Conservation (phyloP, 164 flowering plant species). For the Annona squamosa region DNA sequence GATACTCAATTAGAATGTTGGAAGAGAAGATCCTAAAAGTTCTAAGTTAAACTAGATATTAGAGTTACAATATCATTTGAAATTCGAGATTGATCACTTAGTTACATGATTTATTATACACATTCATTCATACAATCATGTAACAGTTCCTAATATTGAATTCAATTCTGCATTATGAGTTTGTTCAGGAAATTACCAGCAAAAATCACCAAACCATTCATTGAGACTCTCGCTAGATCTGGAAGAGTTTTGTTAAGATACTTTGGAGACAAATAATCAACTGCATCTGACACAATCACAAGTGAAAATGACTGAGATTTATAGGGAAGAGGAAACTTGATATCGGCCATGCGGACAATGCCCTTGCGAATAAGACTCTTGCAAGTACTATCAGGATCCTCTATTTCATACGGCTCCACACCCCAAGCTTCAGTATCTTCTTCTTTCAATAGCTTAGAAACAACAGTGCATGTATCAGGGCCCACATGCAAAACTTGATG, state of each 20-base stretch:
- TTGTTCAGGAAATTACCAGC: constrained; percentile 44
- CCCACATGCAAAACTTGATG: constrained; percentile 91
- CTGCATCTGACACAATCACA: constrained; percentile 79
- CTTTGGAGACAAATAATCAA: constrained; percentile 89
- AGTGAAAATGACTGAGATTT: constrained; percentile 71
- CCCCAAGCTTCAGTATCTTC: constrained; percentile 94
- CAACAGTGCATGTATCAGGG: constrained; percentile 83
- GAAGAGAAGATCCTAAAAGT: no score
- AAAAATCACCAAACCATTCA: constrained; percentile 76
- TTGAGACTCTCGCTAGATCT: constrained; percentile 68
- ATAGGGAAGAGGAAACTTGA: constrained; percentile 91
- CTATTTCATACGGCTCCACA: constrained; percentile 85
- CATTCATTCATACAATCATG: background rate
- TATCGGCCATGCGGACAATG: constrained; percentile 82
- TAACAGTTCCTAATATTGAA: background rate
- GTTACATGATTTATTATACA: background rate
- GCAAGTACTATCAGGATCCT: constrained; percentile 73
- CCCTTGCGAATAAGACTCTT: constrained; percentile 69
- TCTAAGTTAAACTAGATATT: no score
- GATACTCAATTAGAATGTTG: no score
- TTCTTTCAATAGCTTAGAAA: constrained; percentile 65
- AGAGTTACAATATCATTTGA: background rate
- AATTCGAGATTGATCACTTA: background rate
- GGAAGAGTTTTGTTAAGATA: constrained; percentile 88
- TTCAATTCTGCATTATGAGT: background rate